phyloP scores from a whole-genome alignment of 2,329 filamentous ascomycete species.

The Cladophialophora carrionii region DNA sequence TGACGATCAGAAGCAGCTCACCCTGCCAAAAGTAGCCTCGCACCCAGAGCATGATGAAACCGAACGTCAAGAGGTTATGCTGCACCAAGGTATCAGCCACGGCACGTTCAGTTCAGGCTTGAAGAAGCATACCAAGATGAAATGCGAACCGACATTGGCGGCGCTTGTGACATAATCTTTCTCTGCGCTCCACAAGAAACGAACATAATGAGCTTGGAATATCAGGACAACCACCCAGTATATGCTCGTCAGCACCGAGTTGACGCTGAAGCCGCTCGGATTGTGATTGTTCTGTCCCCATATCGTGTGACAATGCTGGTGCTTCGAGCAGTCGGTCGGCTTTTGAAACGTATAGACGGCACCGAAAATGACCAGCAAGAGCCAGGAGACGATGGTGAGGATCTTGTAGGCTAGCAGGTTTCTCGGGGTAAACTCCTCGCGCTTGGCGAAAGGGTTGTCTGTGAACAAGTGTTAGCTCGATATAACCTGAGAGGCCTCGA shows the following conservation, averaged over 20 bases:
- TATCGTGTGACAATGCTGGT: slow-evolving; percentile 64
- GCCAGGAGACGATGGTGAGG: slow-evolving; percentile 73
- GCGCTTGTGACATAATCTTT: slow-evolving; percentile 67
- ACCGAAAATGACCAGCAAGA: slow-evolving; percentile 70
- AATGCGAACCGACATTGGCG: slow-evolving; percentile 78
- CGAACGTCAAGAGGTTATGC: slow-evolving; percentile 81
- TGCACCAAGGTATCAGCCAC: slow-evolving; percentile 12
- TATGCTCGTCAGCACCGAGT: slow-evolving; percentile 64
- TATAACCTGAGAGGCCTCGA: neutral
- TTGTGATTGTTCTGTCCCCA: slow-evolving; percentile 72
- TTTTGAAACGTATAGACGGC: slow-evolving; percentile 72
- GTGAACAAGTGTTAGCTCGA: slow-evolving; percentile 16
- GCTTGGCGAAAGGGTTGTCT: slow-evolving; percentile 78
- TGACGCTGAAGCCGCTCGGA: slow-evolving; percentile 75
- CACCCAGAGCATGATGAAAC: slow-evolving; percentile 82
- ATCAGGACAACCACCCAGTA: slow-evolving; percentile 64
- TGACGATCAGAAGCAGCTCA: slow-evolving; percentile 74
- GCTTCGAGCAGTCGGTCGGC: slow-evolving; percentile 63
- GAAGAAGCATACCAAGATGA: slow-evolving; percentile 60
- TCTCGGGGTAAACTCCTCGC: slow-evolving; percentile 65
- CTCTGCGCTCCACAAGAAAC: slow-evolving; percentile 72
- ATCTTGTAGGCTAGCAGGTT: slow-evolving; percentile 74
- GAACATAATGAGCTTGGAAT: slow-evolving; percentile 74
- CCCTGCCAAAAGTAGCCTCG: slow-evolving; percentile 74
- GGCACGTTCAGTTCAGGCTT: neutral